Evolutionary conservation across 768 basidiomycete genomes (phyloP).

Genomic region (Cystoderma amianthinum): DNA sequence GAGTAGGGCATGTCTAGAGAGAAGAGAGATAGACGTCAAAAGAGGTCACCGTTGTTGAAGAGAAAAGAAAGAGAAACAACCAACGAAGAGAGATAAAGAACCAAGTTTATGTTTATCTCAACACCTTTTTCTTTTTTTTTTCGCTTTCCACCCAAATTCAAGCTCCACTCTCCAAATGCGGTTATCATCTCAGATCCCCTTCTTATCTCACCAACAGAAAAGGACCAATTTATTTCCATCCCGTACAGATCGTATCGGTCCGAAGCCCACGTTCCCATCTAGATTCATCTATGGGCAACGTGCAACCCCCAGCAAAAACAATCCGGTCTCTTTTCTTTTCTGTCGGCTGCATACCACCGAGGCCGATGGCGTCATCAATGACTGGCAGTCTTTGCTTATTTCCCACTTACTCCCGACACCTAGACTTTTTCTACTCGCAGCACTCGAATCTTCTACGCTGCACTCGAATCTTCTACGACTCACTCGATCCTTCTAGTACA

Average conservation of each 20-base stretch:
- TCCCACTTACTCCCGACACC: not conserved
- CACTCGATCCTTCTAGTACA: not conserved
- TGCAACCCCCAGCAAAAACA: no score
- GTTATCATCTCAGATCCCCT: not conserved
- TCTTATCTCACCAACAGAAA: not conserved
- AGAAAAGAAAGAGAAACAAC: not conserved
- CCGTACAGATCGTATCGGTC: not conserved
- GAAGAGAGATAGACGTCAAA: not conserved
- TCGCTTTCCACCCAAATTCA: not conserved
- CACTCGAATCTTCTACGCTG: not conserved
- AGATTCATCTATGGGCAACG: not conserved
- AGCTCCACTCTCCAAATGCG: not conserved
- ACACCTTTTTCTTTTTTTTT: not conserved
- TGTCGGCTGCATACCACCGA: not conserved
- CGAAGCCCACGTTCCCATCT: not conserved
- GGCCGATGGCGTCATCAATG: not conserved
- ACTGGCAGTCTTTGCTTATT: not conserved
- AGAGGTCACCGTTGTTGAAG: not conserved
- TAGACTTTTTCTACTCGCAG: not conserved
- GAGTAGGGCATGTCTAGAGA: conserved; percentile 6
- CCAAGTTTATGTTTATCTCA: not conserved
- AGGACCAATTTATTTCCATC: no score
- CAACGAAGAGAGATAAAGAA: not conserved
- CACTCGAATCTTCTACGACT: not conserved
- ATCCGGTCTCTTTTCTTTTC: no score